Conservation (phyloP, 805 yeast species). For the Suhomyces sp. region DNA sequence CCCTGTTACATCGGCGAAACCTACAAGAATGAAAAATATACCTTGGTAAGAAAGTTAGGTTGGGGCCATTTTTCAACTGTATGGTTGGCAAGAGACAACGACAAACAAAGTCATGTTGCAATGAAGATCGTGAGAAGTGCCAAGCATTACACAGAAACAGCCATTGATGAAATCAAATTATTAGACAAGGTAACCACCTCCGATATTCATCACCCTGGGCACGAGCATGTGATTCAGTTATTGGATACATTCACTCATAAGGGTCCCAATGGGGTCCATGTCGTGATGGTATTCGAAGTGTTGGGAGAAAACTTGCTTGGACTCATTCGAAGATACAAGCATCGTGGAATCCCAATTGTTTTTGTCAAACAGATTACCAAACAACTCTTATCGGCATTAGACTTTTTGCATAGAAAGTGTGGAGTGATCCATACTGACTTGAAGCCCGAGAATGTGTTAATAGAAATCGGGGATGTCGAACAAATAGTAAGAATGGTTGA, state of each 20-base stretch:
- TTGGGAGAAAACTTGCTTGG: constrained; percentile 91
- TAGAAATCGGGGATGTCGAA: constrained; percentile 83
- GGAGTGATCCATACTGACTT: constrained; percentile 76
- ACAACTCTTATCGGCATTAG: constrained; percentile 71
- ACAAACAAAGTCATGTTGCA: constrained; percentile 74
- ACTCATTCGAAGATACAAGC: constrained; percentile 72
- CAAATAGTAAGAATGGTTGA: constrained; percentile 69
- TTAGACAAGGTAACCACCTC: constrained; percentile 64
- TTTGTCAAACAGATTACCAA: constrained; percentile 81
- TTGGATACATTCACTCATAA: constrained; percentile 80
- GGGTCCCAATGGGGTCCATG: constrained; percentile 91
- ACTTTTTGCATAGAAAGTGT: constrained; percentile 67
- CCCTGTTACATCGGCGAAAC: constrained; percentile 88
- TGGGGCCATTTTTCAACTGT: constrained; percentile 99
- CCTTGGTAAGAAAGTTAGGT: constrained; percentile 84
- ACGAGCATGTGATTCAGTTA: constrained; percentile 73
- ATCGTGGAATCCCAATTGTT: constrained; percentile 73
- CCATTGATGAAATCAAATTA: constrained; percentile 86
- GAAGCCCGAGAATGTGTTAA: constrained; percentile 73
- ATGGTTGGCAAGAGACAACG: constrained; percentile 74
- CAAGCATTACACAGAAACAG: constrained; percentile 87
- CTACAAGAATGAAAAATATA: constrained; percentile 73
- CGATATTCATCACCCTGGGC: constrained; percentile 73
- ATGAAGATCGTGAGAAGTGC: constrained; percentile 93
- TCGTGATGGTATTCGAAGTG: constrained; percentile 97